Conservation (phyloP, 2,329 filamentous ascomycete genomes). For the Hypoxylon sp. region DNA sequence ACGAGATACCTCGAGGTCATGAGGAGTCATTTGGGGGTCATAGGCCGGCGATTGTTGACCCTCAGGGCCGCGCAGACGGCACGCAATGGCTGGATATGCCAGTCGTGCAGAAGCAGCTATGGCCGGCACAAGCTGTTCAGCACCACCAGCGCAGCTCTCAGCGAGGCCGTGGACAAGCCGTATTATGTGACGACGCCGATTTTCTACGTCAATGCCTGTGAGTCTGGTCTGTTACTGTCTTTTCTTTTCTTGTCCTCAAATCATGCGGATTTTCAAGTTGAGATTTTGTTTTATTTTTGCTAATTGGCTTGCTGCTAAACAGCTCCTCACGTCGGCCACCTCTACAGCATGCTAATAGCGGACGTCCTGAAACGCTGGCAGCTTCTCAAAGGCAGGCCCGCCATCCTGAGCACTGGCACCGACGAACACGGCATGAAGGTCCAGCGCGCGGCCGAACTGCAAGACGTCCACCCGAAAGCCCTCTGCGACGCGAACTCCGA, state of each 20-base stretch:
- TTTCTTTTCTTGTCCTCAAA: background rate
- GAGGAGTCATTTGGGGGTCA: constrained; percentile 41
- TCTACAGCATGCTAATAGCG: constrained; percentile 92
- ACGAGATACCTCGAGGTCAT: constrained; percentile 38
- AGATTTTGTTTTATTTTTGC: constrained; percentile 12
- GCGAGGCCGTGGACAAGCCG: constrained; percentile 71
- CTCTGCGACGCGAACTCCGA: constrained; percentile 90
- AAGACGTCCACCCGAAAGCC: constrained; percentile 79
- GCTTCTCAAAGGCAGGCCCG: constrained; percentile 76
- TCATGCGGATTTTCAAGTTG: background rate
- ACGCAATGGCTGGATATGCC: constrained; percentile 49
- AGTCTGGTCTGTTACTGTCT: constrained; percentile 42
- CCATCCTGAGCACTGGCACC: constrained; percentile 88
- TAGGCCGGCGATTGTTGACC: constrained; percentile 40
- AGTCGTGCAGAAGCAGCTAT: constrained; percentile 46
- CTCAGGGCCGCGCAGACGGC: constrained; percentile 27
- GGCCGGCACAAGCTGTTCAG: constrained; percentile 45
- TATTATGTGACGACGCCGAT: constrained; percentile 98
- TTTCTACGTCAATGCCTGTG: constrained; percentile 98
- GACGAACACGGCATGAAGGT: constrained; percentile 99
- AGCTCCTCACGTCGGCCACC: constrained; percentile 95
- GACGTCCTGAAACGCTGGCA: constrained; percentile 96
- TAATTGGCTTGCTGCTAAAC: constrained; percentile 39
- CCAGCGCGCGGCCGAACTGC: constrained; percentile 83
- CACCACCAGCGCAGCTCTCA: constrained; percentile 38